phyloP scores from a whole-genome alignment of 2,329 filamentous ascomycete species.

The Thelonectria olida region DNA sequence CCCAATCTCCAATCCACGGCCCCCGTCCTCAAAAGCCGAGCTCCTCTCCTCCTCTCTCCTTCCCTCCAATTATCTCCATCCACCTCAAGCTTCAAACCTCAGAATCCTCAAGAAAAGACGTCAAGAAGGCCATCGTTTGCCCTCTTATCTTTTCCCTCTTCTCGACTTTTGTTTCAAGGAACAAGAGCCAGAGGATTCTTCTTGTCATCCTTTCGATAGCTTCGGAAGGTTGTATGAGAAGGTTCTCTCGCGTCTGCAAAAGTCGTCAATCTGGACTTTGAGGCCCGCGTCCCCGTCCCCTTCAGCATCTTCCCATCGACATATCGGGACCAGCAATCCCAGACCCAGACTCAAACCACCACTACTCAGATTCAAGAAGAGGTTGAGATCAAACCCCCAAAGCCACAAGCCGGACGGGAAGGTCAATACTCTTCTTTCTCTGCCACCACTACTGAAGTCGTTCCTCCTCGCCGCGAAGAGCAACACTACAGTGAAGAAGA shows the following conservation, averaged over 20 bases:
- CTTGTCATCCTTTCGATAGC: conserved; percentile 74
- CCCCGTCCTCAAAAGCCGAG: conserved; percentile 52
- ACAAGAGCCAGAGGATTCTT: conserved; percentile 73
- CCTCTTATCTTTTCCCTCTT: conserved; percentile 47
- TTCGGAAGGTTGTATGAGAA: conserved; percentile 72
- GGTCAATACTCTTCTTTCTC: conserved; percentile 85
- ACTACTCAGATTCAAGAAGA: conserved; percentile 75
- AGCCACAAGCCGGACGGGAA: conserved; percentile 96
- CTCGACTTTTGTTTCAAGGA: conserved; percentile 64
- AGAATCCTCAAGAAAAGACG: conserved; percentile 47
- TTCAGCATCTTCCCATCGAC: conserved; percentile 99
- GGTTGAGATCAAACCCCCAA: conserved; percentile 80
- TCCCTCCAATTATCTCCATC: conserved; percentile 52
- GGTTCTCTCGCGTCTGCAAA: conserved; percentile 72
- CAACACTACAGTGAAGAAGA: conserved; percentile 81
- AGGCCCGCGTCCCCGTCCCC: conserved; percentile 98
- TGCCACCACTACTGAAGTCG: conserved; percentile 66
- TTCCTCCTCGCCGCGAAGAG: conserved; percentile 67
- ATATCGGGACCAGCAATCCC: conserved; percentile 73
- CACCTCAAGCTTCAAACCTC: conserved; percentile 42
- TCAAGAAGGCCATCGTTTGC: conserved; percentile 44
- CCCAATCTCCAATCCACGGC: conserved; percentile 44
- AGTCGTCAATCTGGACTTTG: conserved; percentile 99
- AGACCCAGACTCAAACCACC: conserved; percentile 65
- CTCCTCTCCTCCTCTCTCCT: conserved; percentile 38